Evolutionary conservation across 1,284 basidiomycete species (phyloP).

Genomic region (Cutaneotrichosporon curvatum): DNA sequence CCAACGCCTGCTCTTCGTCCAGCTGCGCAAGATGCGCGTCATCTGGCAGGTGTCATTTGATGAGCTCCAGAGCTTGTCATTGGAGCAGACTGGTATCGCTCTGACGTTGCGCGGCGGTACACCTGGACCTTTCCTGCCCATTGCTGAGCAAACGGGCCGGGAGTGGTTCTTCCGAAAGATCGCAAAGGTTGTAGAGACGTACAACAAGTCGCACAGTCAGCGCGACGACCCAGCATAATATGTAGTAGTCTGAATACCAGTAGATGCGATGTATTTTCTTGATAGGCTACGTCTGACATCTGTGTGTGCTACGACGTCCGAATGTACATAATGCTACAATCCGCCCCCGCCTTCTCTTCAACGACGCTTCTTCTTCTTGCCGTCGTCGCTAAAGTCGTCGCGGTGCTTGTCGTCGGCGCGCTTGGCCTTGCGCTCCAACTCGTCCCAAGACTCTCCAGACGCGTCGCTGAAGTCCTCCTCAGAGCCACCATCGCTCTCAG

Average conservation of each 20-base stretch:
- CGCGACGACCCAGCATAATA: slow-evolving; percentile 16
- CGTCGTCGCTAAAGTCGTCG: slow-evolving; percentile 34
- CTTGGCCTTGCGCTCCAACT: slow-evolving; percentile 81
- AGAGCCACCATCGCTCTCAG: slow-evolving; percentile 29
- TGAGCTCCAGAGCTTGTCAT: slow-evolving; percentile 77
- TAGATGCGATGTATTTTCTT: too few relatives aligned
- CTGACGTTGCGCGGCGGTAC: slow-evolving; percentile 58
- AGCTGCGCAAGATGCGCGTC: slow-evolving; percentile 73
- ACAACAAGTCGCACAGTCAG: slow-evolving; percentile 37
- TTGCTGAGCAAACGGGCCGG: slow-evolving; percentile 50
- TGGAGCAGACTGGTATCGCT: slow-evolving; percentile 81
- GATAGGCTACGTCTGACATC: too few relatives aligned
- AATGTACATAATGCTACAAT: slow-evolving; percentile 13
- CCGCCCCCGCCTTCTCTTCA: neutral
- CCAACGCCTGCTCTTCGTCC: slow-evolving; percentile 71
- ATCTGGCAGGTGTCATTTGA: slow-evolving; percentile 89
- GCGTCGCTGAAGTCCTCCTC: slow-evolving; percentile 32
- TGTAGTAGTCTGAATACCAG: too few relatives aligned
- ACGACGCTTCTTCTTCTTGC: slow-evolving; percentile 26
- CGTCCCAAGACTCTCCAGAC: slow-evolving; percentile 89
- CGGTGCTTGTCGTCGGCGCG: slow-evolving; percentile 35
- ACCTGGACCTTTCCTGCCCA: slow-evolving; percentile 53
- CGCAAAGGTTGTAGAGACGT: slow-evolving; percentile 40
- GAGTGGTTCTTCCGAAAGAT: slow-evolving; percentile 56
- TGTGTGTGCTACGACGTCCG: neutral